Evolutionary conservation across 129 eudicot genomes (phyloP).

Genomic region (Lonicera japonica): DNA sequence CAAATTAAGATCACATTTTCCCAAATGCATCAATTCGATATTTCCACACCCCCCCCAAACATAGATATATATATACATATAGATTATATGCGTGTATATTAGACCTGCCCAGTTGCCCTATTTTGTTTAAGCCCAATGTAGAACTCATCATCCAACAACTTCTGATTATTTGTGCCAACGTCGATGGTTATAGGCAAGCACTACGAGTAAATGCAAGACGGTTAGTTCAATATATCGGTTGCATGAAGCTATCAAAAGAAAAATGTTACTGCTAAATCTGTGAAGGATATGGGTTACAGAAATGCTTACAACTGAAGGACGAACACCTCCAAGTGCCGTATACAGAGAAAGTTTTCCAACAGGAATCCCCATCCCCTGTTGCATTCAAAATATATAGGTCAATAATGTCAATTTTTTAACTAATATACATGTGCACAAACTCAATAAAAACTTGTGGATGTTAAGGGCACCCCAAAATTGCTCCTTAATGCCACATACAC

Average conservation of each 20-base stretch:
- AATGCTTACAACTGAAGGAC: slow-evolving; percentile 73
- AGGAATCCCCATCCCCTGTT: slow-evolving; percentile 94
- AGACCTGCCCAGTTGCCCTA: slow-evolving; percentile 75
- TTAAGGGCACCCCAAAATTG: not conserved
- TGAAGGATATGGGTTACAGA: not conserved
- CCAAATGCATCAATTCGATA: not conserved
- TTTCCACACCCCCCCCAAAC: too few species aligned
- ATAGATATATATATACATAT: not conserved
- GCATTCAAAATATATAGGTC: not conserved
- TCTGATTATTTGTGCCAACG: slow-evolving; percentile 87
- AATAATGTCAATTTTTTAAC: not conserved
- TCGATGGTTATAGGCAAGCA: slow-evolving; percentile 92
- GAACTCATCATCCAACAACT: slow-evolving; percentile 71
- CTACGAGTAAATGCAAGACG: slow-evolving; percentile 15
- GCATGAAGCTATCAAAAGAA: not conserved
- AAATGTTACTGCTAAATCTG: not conserved
- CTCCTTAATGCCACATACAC: too few species aligned
- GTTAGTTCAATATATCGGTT: not conserved
- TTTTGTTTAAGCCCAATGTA: slow-evolving; percentile 83
- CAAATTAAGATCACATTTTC: not conserved
- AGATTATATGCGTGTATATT: not conserved
- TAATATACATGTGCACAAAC: too few species aligned
- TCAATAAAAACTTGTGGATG: too few species aligned
- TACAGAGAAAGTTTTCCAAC: slow-evolving; percentile 91
- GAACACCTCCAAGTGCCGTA: slow-evolving; percentile 94